Evolutionary conservation across 495 filamentous ascomycete genomes (phyloP), one percentile per base, ranked within the genome.

Genomic region (Platismatia glauca): DNA sequence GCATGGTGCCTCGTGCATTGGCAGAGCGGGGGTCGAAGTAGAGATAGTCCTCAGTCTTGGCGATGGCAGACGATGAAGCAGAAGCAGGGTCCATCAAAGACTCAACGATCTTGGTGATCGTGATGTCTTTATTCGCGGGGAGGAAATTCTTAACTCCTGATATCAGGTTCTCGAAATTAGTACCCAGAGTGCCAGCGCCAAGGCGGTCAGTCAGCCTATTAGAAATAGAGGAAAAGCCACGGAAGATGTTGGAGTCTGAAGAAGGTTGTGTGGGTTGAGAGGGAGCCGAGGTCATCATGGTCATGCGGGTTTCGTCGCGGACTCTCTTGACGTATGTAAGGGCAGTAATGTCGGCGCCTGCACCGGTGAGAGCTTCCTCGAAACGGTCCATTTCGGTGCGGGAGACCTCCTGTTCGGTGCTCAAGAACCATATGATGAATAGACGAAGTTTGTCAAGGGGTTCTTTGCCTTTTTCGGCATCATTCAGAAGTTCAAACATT

Each of bases 81-180:
- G 88, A 81, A 43, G 89, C 80, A 0, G 95, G 95, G 71, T 99
- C 95, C 95, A 99, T 99, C 70, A 99, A 86, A 0, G 91, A 95
- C 71, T 99, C 95, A 15, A 91, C 91, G 71, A 99, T 97, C 74
- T 97, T 96, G 57, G 95, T 97, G 46, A 97, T 82, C 0, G 95
- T 99, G 6, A 97, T 81, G 70, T 99, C 95, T 68, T 91, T 89
- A 75, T 99, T 94, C 15, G 84, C 90, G 2, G 95, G 95, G 5
- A 98, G 78, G 78, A 98, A 96, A 73, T 97, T 97, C 78, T 97
- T 97, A 75, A 99, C 93, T 41, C 95, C 93, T n/a, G 90, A 91
- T 65, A 99, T 91, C 35, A 99, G 84, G 31, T 85, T 91, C 68
- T 97, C 95, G 69, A 97, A 91, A 71, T 96, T 96, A 58, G 92